Percentiles rank a stretch among this genome's conserved stretches.
These are phyloP conservation scores for Calonectria hawksworthii DNA, from an alignment of 2,329 filamentous ascomycete species.

Conservation along the genomic window DNA sequence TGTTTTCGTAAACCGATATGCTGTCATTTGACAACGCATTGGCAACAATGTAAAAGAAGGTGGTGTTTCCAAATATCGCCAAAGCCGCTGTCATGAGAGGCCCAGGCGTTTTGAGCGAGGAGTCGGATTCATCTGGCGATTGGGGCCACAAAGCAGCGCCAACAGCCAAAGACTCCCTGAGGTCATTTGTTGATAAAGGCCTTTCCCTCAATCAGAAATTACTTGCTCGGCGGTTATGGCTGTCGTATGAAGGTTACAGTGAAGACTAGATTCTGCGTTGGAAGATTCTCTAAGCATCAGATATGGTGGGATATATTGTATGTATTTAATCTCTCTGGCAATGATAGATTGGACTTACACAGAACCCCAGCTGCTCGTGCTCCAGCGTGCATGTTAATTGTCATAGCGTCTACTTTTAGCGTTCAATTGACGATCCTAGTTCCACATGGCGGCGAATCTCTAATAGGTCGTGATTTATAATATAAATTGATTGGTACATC, in stretches of 20 bases:
- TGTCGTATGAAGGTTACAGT: neutral
- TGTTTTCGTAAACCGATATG: neutral
- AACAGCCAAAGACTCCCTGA: neutral
- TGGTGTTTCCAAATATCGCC: constrained; percentile 26
- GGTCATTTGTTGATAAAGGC: neutral
- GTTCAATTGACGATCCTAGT: neutral
- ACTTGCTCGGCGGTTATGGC: neutral
- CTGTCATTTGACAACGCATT: neutral
- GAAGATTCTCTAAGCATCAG: neutral
- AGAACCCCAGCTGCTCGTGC: neutral
- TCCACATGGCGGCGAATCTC: neutral
- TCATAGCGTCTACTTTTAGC: neutral
- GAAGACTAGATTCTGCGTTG: neutral
- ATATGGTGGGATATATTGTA: neutral
- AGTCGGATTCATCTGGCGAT: neutral
- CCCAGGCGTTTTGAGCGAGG: constrained; percentile 1
- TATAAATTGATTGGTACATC: neutral
- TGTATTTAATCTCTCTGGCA: neutral
- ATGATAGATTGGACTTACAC: no score
- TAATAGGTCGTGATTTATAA: neutral
- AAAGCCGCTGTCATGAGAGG: constrained; percentile 29
- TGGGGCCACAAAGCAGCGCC: neutral
- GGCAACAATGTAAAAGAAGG: constrained; percentile 13
- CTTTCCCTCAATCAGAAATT: neutral
- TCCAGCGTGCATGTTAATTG: neutral